Evolutionary conservation across 2,329 filamentous ascomycete genomes (phyloP).

Genomic region (Plenodomus biglobosus): DNA sequence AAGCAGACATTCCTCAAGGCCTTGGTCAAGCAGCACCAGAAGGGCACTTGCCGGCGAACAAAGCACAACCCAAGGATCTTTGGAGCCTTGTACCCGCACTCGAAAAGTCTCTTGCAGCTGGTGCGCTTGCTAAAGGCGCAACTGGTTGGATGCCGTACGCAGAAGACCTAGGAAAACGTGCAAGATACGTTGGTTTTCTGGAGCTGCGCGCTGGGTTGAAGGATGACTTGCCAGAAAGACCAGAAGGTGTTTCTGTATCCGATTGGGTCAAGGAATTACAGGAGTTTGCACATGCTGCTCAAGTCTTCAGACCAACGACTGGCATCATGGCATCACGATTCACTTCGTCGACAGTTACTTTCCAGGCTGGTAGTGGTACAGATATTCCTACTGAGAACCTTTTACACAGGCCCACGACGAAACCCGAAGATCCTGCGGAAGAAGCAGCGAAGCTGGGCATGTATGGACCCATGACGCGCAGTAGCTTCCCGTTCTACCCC

Average conservation of each 20-base stretch:
- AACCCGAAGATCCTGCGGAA: slow-evolving; percentile 74
- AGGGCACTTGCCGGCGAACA: slow-evolving; percentile 63
- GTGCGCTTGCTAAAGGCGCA: slow-evolving; percentile 51
- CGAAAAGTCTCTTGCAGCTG: slow-evolving; percentile 47
- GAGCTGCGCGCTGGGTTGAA: slow-evolving; percentile 68
- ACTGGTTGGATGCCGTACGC: slow-evolving; percentile 79
- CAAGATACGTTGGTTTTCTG: slow-evolving; percentile 80
- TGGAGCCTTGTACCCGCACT: slow-evolving; percentile 51
- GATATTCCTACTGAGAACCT: slow-evolving; percentile 33
- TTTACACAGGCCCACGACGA: slow-evolving; percentile 55
- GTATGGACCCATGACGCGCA: slow-evolving; percentile 87
- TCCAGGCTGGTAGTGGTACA: slow-evolving; percentile 20
- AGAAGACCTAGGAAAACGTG: slow-evolving; percentile 76
- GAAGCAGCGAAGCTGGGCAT: slow-evolving; percentile 87
- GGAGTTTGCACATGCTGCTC: slow-evolving; percentile 73
- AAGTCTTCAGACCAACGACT: slow-evolving; percentile 88
- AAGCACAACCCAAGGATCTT: slow-evolving; percentile 59
- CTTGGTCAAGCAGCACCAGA: slow-evolving; percentile 71
- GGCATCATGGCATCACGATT: slow-evolving; percentile 93
- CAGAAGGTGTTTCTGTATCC: slow-evolving; percentile 57
- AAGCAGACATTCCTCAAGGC: slow-evolving; percentile 73
- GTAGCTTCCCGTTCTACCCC: slow-evolving; percentile 71
- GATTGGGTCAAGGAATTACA: slow-evolving; percentile 79
- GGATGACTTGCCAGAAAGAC: slow-evolving; percentile 60
- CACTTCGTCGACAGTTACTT: slow-evolving; percentile 59